A percentile compares a stretch with the other conserved stretches of the same genome.
Evolutionary conservation across 2,329 filamentous ascomycete genomes (phyloP).

Genomic region (Corniculantispora saksenae): DNA sequence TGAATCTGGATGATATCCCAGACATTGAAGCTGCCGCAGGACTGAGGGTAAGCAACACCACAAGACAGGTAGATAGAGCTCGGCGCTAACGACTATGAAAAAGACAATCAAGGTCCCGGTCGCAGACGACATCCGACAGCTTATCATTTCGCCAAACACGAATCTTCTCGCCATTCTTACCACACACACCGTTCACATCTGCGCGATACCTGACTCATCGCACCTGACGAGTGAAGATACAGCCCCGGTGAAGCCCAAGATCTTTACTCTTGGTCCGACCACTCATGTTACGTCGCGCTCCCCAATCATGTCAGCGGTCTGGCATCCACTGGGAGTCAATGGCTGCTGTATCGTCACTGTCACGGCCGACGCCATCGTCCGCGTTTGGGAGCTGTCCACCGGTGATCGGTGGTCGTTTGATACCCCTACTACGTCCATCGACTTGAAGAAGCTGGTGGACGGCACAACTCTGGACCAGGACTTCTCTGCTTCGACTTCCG

Average conservation of each 20-base stretch:
- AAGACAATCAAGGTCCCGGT: constrained; percentile 77
- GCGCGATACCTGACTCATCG: constrained; percentile 77
- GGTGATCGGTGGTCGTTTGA: constrained; percentile 86
- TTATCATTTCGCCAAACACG: constrained; percentile 79
- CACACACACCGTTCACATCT: constrained; percentile 83
- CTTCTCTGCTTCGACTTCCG: constrained; percentile 72
- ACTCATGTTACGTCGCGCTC: constrained; percentile 87
- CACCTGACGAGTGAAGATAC: constrained; percentile 71
- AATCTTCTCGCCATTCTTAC: constrained; percentile 85
- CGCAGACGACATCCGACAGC: constrained; percentile 79
- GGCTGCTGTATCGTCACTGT: constrained; percentile 84
- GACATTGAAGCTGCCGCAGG: constrained; percentile 32
- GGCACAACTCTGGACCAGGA: constrained; percentile 81
- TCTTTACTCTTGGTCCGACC: constrained; percentile 88
- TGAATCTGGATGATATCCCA: constrained; percentile 34
- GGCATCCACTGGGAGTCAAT: constrained; percentile 88
- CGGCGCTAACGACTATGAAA: constrained; percentile 24
- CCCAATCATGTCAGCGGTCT: constrained; percentile 77
- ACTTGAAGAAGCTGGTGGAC: constrained; percentile 85
- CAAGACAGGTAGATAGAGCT: constrained; percentile 15
- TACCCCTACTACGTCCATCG: constrained; percentile 77
- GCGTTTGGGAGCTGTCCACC: constrained; percentile 87
- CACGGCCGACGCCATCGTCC: constrained; percentile 82
- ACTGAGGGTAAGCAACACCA: constrained; percentile 34
- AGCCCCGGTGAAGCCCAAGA: constrained; percentile 74